Base-by-base conservation (phyloP, 306 rosid genomes). In the Glycine tomentella region DNA sequence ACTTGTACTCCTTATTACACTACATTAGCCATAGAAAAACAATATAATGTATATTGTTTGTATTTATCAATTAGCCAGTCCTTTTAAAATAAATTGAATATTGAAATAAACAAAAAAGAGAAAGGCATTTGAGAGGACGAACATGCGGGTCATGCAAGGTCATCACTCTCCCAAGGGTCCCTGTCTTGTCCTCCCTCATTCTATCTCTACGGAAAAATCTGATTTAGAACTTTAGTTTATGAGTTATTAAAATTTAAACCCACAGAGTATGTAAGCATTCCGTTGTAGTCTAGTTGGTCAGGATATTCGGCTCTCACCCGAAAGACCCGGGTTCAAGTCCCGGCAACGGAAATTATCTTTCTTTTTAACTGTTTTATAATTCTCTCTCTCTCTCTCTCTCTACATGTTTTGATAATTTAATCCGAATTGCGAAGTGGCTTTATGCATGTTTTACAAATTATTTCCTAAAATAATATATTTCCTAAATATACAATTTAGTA, bases 231-330 rank as follows among this genome's bases (percentile, higher is more conserved):
- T 49, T 0, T 7, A 42, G 0, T 0, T 1, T 7, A 42, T 4
- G 0, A 4, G 1, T 6, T 42, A 6, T 42, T 6, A 42, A 42
- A 42, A 1, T 38, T 38, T 48, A 8, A 46, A 8, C 12, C 11
- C 0, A 46, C 12, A 0, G 2, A 2, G 9, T 3, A 8, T 0
- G 7, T n/a, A 25, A 9, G 0, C 1, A 10, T 25, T 88, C 91
- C 87, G 86, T 88, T 88, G 89, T 83, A 89, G 89, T 87, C 85
- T 87, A 83, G 86, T 4, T 85, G 89, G 91, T 83, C 25, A 81
- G 86, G 84, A 80, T 64, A 80, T 76, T 80, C 84, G 88, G 86
- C 77, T 83, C 89, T 82, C 86, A 84, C 87, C 87, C 87, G 82
- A 83, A 75, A 66, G 82, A 80, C 82, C 81, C 82, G 89, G 86